phyloP scores from a whole-genome alignment of 129 eudicot genomes.

The Artemisia tridentata region DNA sequence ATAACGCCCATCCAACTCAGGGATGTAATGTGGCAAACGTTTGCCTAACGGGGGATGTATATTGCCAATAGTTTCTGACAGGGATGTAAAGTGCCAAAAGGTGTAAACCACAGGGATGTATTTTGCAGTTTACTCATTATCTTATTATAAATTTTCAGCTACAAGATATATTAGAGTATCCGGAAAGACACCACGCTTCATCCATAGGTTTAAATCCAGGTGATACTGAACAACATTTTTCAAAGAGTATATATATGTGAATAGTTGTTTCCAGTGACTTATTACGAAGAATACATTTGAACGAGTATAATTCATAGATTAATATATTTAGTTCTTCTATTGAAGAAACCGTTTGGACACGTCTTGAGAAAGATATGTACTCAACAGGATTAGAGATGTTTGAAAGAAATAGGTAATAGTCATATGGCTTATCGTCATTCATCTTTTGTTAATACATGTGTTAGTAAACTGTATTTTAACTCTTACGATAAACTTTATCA shows the following conservation, averaged over 20 bases:
- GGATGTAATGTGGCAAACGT: no score
- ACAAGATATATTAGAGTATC: slow-evolving; percentile 19
- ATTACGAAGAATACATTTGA: neutral
- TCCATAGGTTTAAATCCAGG: slow-evolving; percentile 23
- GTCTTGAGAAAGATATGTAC: slow-evolving; percentile 72
- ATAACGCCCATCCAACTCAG: no score
- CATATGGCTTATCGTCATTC: neutral
- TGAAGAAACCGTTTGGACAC: slow-evolving; percentile 50
- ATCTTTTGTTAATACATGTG: neutral
- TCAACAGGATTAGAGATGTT: slow-evolving; percentile 69
- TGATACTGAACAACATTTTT: slow-evolving; percentile 7
- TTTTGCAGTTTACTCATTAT: no score
- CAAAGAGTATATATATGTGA: neutral
- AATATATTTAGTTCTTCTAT: slow-evolving; percentile 5
- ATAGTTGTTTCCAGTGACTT: neutral
- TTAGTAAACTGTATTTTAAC: slow-evolving; percentile 1
- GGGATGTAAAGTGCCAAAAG: no score
- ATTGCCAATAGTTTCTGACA: no score
- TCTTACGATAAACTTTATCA: slow-evolving; percentile 22
- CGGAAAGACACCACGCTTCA: slow-evolving; percentile 20
- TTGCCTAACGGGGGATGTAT: no score
- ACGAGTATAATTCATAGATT: neutral
- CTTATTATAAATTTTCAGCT: slow-evolving; percentile 25
- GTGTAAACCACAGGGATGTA: no score
- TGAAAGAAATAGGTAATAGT: slow-evolving; percentile 71